Conservation (phyloP, 1,284 basidiomycete species). For the Ceratobasidium sp. region DNA sequence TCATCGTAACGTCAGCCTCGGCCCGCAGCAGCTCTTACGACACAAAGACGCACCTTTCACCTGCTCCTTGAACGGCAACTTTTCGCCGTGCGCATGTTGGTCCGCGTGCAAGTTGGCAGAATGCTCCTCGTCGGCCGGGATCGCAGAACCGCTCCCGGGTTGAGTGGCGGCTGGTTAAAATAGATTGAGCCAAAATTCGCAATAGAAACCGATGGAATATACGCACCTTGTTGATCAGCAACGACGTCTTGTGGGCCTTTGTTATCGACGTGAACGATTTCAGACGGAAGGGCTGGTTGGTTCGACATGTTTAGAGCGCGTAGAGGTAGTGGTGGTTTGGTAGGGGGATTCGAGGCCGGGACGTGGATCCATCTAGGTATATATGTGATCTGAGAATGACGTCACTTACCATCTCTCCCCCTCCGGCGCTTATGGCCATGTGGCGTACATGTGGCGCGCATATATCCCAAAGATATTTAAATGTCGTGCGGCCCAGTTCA, state of each 20-base stretch:
- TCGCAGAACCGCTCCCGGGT: slow-evolving; percentile 34
- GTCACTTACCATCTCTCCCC: not conserved
- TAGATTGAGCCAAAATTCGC: not conserved
- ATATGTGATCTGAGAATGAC: too few relatives aligned
- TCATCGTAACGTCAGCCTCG: not conserved
- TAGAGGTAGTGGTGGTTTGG: not conserved
- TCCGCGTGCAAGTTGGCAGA: slow-evolving; percentile 36
- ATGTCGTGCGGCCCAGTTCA: too few relatives aligned
- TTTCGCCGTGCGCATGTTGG: slow-evolving; percentile 21
- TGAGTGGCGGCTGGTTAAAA: slow-evolving; percentile 29
- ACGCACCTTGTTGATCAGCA: slow-evolving; percentile 40
- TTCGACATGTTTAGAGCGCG: slow-evolving; percentile 5
- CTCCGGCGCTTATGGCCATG: too few relatives aligned
- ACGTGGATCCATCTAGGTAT: too few relatives aligned
- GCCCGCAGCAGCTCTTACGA: too few relatives aligned
- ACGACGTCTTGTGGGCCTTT: slow-evolving; percentile 15
- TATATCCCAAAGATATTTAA: too few relatives aligned
- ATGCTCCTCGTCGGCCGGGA: slow-evolving; percentile 27
- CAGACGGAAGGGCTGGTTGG: slow-evolving; percentile 40
- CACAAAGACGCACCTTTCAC: slow-evolving; percentile 38
- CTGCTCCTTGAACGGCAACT: slow-evolving; percentile 43
- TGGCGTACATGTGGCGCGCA: too few relatives aligned
- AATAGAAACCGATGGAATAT: too few relatives aligned
- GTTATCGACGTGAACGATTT: slow-evolving; percentile 16
- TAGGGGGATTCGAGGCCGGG: too few relatives aligned